phyloP scores from a whole-genome alignment of 2,329 filamentous ascomycete species.

The Fusarium napiforme region DNA sequence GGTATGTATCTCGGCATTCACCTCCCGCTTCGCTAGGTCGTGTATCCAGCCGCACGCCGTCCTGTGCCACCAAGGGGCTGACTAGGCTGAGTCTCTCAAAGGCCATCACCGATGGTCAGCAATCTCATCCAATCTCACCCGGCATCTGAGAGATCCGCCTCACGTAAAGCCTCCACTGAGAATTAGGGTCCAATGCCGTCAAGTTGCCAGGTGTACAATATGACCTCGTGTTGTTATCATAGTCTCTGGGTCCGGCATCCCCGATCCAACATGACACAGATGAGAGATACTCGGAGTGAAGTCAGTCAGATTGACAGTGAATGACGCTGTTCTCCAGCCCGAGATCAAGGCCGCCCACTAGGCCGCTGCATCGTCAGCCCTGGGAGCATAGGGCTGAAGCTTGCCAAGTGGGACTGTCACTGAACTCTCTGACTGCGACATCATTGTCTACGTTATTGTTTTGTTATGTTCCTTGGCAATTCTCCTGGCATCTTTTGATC shows the following conservation, averaged over 20 bases:
- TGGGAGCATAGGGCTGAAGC: conserved; percentile 37
- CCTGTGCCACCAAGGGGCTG: conserved; percentile 29
- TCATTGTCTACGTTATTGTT: background rate
- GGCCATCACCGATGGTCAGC: conserved; percentile 29
- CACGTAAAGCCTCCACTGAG: conserved; percentile 22
- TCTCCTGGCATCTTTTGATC: background rate
- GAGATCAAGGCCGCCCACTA: conserved; percentile 22
- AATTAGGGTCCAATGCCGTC: conserved; percentile 2
- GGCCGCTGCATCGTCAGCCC: conserved; percentile 28
- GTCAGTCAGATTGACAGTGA: background rate
- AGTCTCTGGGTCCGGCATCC: conserved; percentile 1
- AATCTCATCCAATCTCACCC: conserved; percentile 34
- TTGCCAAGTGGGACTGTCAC: conserved; percentile 33
- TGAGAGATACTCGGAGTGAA: background rate
- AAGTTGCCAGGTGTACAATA: background rate
- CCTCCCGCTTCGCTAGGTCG: background rate
- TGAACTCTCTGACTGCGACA: conserved; percentile 7
- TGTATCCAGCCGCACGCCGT: conserved; percentile 18
- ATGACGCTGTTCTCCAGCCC: conserved; percentile 3
- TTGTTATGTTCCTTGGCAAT: background rate
- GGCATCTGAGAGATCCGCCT: conserved; percentile 22
- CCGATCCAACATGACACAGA: conserved; percentile 8
- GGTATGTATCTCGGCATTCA: background rate
- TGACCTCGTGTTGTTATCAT: conserved; percentile 8
- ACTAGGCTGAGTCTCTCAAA: conserved; percentile 31